Evolutionary conservation across 768 basidiomycete genomes (phyloP).

Genomic region (Coprinopsis sp.): DNA sequence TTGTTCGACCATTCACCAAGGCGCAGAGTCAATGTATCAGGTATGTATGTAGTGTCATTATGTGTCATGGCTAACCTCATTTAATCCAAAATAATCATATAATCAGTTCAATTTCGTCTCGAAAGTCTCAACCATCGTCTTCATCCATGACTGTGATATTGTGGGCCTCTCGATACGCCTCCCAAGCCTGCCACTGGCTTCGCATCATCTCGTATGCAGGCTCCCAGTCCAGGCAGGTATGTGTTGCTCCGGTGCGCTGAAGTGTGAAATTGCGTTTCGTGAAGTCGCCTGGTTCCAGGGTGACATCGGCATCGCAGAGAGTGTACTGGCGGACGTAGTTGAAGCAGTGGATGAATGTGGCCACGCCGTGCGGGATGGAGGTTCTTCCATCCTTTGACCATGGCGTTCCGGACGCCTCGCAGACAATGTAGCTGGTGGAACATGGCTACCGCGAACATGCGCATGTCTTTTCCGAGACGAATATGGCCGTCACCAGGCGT

Average conservation of each 20-base stretch:
- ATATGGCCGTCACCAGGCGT: conserved; percentile 23
- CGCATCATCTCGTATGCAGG: conserved; percentile 29
- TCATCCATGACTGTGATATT: conserved; percentile 23
- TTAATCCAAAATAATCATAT: background rate
- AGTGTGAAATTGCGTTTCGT: conserved; percentile 28
- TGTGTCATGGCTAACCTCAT: no score
- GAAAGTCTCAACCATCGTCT: conserved; percentile 12
- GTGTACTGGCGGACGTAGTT: conserved; percentile 44
- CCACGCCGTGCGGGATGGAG: conserved; percentile 16
- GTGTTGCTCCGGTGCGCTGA: conserved; percentile 32
- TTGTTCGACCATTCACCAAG: no score
- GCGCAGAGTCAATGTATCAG: no score
- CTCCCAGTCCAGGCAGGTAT: conserved; percentile 40
- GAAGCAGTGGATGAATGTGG: conserved; percentile 40
- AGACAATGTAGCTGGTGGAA: conserved; percentile 50
- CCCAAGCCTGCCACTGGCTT: conserved; percentile 33
- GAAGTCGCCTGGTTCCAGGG: conserved; percentile 43
- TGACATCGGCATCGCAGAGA: conserved; percentile 44
- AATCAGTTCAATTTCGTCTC: background rate
- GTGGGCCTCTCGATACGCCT: conserved; percentile 20
- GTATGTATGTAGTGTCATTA: no score
- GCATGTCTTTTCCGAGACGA: conserved; percentile 23
- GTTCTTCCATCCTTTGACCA: conserved; percentile 21
- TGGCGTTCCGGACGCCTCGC: conserved; percentile 23
- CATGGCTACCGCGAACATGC: conserved; percentile 32